Evolutionary conservation across 2,329 filamentous ascomycete species (phyloP).

Genomic region (Penicillium sclerotigenum): DNA sequence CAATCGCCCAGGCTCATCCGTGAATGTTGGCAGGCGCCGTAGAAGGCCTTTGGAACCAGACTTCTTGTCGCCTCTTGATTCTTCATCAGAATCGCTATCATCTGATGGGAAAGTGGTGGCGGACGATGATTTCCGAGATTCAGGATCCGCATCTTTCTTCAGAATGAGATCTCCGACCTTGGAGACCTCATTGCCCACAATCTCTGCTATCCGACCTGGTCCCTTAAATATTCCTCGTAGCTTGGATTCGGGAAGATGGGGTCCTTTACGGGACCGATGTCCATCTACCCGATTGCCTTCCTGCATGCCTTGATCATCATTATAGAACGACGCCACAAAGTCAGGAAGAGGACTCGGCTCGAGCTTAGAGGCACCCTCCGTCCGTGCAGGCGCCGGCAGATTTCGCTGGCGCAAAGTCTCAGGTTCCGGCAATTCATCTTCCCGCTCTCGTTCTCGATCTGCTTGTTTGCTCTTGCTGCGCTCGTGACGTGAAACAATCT

Average conservation of each 20-base stretch:
- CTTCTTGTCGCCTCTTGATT: conserved; percentile 35
- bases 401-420: conserved; percentile 18
- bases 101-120: conserved; percentile 47
- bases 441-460: conserved; percentile 26
- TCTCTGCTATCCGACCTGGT: conserved; percentile 64
- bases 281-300: conserved; percentile 26
- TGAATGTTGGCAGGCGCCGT: conserved; percentile 33
- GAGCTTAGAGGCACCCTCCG: conserved; percentile 18
- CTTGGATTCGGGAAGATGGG: conserved; percentile 51
- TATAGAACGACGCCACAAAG: conserved; percentile 23
- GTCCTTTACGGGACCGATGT: conserved; percentile 28
- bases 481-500: conserved; percentile 41
- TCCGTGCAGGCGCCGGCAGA: conserved; percentile 13
- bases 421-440: conserved; percentile 21
- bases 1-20: conserved; percentile 35
- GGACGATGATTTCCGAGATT: conserved; percentile 45
- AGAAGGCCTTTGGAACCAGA: conserved; percentile 28
- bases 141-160: conserved; percentile 52
- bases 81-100: conserved; percentile 47
- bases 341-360: conserved; percentile 32
- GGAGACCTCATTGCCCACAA: conserved; percentile 64
- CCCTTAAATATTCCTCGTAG: conserved; percentile 76
- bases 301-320: conserved; percentile 21
- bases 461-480: conserved; percentile 39
- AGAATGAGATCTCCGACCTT: conserved; percentile 61